These are phyloP conservation scores for Pontederia crassipes DNA, from an alignment of 176 grass and related monocot species.

Conservation along the genomic window DNA sequence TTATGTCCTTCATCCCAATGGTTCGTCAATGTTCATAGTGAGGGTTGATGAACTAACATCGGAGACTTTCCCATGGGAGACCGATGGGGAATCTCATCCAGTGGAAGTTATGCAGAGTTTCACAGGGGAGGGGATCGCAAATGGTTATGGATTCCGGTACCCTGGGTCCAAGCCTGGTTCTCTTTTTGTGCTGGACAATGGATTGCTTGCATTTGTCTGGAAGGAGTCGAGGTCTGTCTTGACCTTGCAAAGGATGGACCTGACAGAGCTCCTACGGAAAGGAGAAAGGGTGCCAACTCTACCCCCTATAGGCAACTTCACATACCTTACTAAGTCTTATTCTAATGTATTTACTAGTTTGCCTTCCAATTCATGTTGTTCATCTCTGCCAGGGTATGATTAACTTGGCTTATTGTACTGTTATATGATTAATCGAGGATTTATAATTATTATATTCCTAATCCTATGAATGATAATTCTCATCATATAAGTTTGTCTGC, in stretches of 20 bases:
- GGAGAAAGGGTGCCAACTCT: constrained; percentile 68
- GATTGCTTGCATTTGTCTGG: constrained; percentile 78
- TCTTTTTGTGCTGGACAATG: constrained; percentile 55
- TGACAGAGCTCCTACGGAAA: constrained; percentile 44
- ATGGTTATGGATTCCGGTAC: constrained; percentile 70
- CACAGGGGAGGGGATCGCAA: constrained; percentile 56
- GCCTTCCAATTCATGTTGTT: constrained; percentile 29
- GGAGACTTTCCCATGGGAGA: constrained; percentile 51
- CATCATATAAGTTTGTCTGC: no score
- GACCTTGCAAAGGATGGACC: constrained; percentile 52
- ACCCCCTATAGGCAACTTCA: constrained; percentile 50
- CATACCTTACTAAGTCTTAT: constrained; percentile 68
- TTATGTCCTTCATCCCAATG: constrained; percentile 80
- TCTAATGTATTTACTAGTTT: constrained; percentile 64
- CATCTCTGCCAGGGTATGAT: constrained; percentile 42
- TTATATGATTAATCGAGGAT: background rate
- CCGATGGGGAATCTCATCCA: constrained; percentile 28
- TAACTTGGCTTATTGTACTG: background rate
- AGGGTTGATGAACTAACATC: constrained; percentile 30
- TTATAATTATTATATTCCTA: no score
- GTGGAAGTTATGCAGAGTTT: constrained; percentile 34
- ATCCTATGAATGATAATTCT: no score
- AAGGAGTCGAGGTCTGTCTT: constrained; percentile 52
- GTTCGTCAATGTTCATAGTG: constrained; percentile 63
- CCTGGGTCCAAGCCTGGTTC: constrained; percentile 80